Evolutionary conservation across 108 stramenopile species (phyloP), one percentile per base, ranked within the genome.

Genomic region (Heterococcus sp.): DNA sequence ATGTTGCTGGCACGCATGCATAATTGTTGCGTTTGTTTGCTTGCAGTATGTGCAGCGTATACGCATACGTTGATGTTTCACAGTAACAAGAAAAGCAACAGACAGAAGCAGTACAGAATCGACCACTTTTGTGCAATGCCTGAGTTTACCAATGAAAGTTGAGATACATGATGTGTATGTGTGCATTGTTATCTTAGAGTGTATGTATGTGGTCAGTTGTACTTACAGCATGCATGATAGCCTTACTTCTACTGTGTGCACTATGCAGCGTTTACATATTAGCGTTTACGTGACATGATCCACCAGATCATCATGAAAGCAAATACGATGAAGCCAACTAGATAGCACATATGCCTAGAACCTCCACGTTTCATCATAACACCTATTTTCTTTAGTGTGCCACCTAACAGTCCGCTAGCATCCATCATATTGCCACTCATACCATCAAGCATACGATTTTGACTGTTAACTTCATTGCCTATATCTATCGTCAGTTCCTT

Each of bases 401-500:
- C 79, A 8, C 79, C 79, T 0, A 81, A 66, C 11, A 81, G 72
- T 38, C 79, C 79, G 3, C 69, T 63, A n/a, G 79, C 79, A 67
- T 81, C 79, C 58, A 81, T 73, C 79, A 81, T 81, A 31, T 70
- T 71, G 34, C 69, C 69, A 26, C 72, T 72, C 79, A 81, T 81
- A 2, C 79, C 79, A 66, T 38, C 69, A 2, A 81, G 72, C 2
- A 81, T 66, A 38, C 66, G 65, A 37, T 81, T 81, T 29, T 81
- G 79, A 72, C 73, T 73, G 64, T 72, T 71, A 27, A 81, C 79
- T 65, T 81, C 79, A 71, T 81, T 71, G n/a, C 79, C 79, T 35
- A 81, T 81, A 35, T 81, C 79, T 33, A 81, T 81, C 2, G 79
- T 81, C 26, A 81, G 72, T 38, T 70, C 68, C 29, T 68, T 27